Evolutionary conservation across 1,139 yeast genomes (phyloP), one percentile per base, ranked within the genome.

Genomic region (Pneumocystis wakefieldiae): DNA sequence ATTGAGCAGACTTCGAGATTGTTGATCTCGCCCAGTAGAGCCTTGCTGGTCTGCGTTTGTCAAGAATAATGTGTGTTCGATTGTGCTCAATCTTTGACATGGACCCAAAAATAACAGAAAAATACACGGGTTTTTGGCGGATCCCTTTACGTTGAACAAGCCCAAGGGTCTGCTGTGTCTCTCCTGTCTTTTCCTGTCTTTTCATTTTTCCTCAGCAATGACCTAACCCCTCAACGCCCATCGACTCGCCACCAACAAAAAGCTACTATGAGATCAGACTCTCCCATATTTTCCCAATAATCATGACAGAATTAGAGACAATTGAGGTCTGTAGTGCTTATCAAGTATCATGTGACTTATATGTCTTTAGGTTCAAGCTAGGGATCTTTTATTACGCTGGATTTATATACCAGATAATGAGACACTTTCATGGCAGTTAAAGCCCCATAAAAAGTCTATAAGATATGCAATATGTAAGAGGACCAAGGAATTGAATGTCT

Each of bases 371-470:
- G 84, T 92, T 55, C 95, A 90, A 70, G 85, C 95, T 63, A 86
- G 88, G 72, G 86, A 92, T 66, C 90, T 87, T 71, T 82, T 90
- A 68, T 86, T 90, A 70, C 88, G 91, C 69, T 92, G 97, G 97
- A 83, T 90, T 65, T 81, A 83, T 67, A 87, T 86, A 15, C 85
- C 87, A 0, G 85, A 82, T 57, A 81, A 84, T 65, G 81, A 85
- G 32, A 74, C 80, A 29, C 80, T 91, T 59, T 82, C 82, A 67
- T 92, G 94, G 86, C 90, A 86, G 71, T 80, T 89, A 61, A 86
- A 85, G 70, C 97, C 97, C 1, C 73, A 85, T 69, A 90, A 87
- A 72, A 85, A 84, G 70, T 86, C 95, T 17, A 84, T 91, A 63
- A 57, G 53, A 17, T 65, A 48, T 38, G 66, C 61, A 15, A 59